Evolutionary conservation across 2,329 filamentous ascomycete genomes (phyloP), one percentile per base, ranked within the genome.

Genomic region (Paecilomyces formosus): DNA sequence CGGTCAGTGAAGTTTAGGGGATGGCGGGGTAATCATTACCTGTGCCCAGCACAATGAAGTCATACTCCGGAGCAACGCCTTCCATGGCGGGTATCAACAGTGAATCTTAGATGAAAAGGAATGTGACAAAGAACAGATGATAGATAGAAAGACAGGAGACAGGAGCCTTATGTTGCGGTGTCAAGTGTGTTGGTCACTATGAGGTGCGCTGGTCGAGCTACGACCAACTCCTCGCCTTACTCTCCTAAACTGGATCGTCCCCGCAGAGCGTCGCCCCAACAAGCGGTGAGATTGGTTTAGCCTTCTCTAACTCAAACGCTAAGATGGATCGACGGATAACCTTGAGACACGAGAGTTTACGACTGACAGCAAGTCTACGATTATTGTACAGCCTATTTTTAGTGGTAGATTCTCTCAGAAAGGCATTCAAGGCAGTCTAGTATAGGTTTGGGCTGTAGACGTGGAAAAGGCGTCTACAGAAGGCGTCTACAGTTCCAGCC

Each of bases 21-120:
- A 58, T 66, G 64, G 72, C 68, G 72, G 66, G 62, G 70, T 68
- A 63, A 66, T 67, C 78, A 85, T 73, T 82, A 96, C 92, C 92
- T 76, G 94, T 99, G 84, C 94, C 94, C 76, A 99, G 86, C 75
- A 99, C 94, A 75, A 99, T 87, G 78, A 97, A 90, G 85, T 99
- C 94, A 85, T 99, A 99, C 79, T 97, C 92, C 74, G 91, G 90
- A 68, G 92, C 91, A 74, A 99, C 96, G 79, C 97, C 94, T 75
- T 97, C 94, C 94, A 97, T 97, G 79, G 63, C 84, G 78, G 64
- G 60, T 63, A 61, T 57, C 52, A 55, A 58, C 57, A 54, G 54
- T 58, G 58, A 56, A 57, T 60, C 12, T 30, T 53, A 53, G 35
- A 63, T 60, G 49, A n/a, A 58, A 26, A 57, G 54, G 54, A 55